phyloP scores from a whole-genome alignment of 345 rosid species.

The Hirschfeldia incana region DNA sequence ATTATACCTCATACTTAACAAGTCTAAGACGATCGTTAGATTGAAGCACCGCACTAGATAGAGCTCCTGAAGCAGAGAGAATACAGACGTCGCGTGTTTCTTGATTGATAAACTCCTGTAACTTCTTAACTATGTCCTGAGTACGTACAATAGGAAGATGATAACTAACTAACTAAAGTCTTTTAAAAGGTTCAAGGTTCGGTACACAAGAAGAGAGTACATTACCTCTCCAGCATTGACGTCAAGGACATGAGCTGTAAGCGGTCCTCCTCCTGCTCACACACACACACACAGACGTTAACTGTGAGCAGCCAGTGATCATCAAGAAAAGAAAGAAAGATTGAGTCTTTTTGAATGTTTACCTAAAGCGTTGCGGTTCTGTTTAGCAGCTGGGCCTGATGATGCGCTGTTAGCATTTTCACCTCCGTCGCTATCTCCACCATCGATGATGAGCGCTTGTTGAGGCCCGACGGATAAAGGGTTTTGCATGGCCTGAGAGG shows the following conservation, averaged over 20 bases:
- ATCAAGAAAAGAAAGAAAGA: neutral
- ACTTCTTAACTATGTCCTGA: neutral
- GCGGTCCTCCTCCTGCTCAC: conserved; percentile 54
- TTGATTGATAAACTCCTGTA: neutral
- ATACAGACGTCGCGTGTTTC: neutral
- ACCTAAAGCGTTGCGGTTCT: conserved; percentile 64
- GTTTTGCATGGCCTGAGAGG: neutral
- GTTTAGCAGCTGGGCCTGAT: conserved; percentile 52
- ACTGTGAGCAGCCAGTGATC: neutral
- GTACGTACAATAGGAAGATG: neutral
- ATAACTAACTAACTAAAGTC: conserved; percentile 11
- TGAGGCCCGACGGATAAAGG: neutral
- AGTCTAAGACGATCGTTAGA: neutral
- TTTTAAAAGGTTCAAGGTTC: neutral
- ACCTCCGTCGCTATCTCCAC: conserved; percentile 25
- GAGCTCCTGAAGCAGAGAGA: neutral
- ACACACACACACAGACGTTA: neutral
- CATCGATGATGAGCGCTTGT: neutral
- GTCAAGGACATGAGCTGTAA: conserved; percentile 88
- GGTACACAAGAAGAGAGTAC: neutral
- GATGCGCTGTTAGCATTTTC: neutral
- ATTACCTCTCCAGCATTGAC: conserved; percentile 77
- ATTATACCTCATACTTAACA: conserved; percentile 58
- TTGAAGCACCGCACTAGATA: neutral
- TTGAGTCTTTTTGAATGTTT: neutral